Evolutionary conservation across 2,329 filamentous ascomycete genomes (phyloP), one percentile per base, ranked within the genome.

Genomic region (Cladosporium sp.): DNA sequence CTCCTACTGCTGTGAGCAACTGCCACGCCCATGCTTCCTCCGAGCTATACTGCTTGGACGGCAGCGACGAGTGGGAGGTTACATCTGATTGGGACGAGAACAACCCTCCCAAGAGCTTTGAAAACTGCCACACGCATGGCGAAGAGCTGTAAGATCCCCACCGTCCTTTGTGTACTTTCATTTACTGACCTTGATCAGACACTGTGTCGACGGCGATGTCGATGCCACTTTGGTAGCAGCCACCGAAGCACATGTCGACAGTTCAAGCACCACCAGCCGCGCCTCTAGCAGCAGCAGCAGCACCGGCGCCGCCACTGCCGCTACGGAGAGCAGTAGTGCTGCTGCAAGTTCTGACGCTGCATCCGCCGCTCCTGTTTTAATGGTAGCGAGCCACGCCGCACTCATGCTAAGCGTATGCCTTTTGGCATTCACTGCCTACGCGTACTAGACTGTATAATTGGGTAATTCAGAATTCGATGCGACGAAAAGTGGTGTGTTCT

Each of bases 121-220:
- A 46, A 1, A 26, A 25, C 49, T 63, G 60, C 49, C 60, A 63
- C 34, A 16, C n/a, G 8, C 49, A 63, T n/a, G 60, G 49, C 5
- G 34, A 30, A 4, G 60, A 63, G 34, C 60, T 63, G 60, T 63
- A 56, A 56, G 60, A 30, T 13, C 14, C 2, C n/a, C 13, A 10
- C 2, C 26, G 28, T 21, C 28, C 18, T 56, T 32, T 6, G 34
- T 16, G 2, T 56, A n/a, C 28, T 28, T 32, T 32, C 36, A 14
- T 7, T 21, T 23, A 30, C 60, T 56, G 49, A 63, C 49, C n/a
- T 54, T 23, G 32, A 13, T 43, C 16, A 63, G 60, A 25, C 60
- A 63, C 60, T 63, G 60, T 10, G 60, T 63, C 14, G 46, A 63
- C n/a, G 49, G 59, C 60, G 60, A 54, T 28, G 34, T 39, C 48